A percentile compares a stretch with the other conserved stretches of the same genome.
Conservation (phyloP, 768 basidiomycete species). For the Tricholomella constricta region DNA sequence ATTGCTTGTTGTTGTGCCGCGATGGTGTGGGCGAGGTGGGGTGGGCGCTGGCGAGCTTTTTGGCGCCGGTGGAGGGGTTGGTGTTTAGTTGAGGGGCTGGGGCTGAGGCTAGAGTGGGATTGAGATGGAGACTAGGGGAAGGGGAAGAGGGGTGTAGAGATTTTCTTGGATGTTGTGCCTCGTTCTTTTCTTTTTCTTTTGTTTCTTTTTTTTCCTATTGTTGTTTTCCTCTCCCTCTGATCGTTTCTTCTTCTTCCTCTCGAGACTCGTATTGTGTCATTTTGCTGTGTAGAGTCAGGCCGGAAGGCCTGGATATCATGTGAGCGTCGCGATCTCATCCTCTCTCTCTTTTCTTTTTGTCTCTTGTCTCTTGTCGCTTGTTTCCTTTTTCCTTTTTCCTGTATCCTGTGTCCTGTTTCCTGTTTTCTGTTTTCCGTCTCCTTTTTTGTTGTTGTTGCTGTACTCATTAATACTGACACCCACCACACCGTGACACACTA, state of each 20-base stretch:
- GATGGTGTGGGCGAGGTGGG: slow-evolving; percentile 59
- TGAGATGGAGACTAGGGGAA: too few relatives aligned
- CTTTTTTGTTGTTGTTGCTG: neutral
- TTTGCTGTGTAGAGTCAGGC: too few relatives aligned
- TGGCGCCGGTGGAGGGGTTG: slow-evolving; percentile 54
- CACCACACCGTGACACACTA: too few relatives aligned
- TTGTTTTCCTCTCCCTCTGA: neutral
- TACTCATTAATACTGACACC: neutral
- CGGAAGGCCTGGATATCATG: too few relatives aligned
- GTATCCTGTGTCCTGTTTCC: too few relatives aligned
- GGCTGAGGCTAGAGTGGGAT: neutral
- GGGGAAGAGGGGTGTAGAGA: too few relatives aligned
- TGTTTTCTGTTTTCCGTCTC: neutral
- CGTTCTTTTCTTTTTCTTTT: neutral
- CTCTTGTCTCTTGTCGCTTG: too few relatives aligned
- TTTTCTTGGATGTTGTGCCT: neutral
- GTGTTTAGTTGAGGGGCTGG: slow-evolving; percentile 7
- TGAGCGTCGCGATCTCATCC: too few relatives aligned
- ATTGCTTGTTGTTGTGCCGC: slow-evolving; percentile 75
- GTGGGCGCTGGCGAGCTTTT: slow-evolving; percentile 83
- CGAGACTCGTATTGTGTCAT: too few relatives aligned
- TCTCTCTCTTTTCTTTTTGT: too few relatives aligned
- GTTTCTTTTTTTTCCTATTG: neutral
- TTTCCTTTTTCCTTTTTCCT: neutral
- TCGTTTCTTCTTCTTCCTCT: too few relatives aligned